Evolutionary conservation across 257 asterid genomes (phyloP).

Genomic region (Solanum bulbocastanum): DNA sequence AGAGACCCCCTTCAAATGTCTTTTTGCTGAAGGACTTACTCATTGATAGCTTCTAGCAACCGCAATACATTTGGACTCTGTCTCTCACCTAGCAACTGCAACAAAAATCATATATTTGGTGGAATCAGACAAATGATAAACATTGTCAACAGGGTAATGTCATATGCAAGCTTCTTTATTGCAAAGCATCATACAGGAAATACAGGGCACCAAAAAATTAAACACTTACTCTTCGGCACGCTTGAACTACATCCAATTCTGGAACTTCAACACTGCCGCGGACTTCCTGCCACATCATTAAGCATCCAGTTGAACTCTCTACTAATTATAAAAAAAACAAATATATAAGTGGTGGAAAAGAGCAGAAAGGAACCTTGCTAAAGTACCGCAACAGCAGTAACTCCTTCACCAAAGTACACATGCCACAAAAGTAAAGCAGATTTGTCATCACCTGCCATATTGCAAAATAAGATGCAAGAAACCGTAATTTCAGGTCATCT

Average conservation of each 20-base stretch:
- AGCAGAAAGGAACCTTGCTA: constrained; percentile 59
- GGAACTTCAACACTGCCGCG: constrained; percentile 48
- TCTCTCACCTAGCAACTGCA: constrained; percentile 60
- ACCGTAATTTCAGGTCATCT: not conserved
- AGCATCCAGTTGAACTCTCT: not conserved
- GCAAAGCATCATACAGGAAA: not conserved
- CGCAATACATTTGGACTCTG: constrained; percentile 51
- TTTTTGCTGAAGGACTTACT: constrained; percentile 16
- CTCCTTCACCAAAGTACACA: constrained; percentile 80
- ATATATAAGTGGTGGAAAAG: not conserved
- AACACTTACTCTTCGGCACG: constrained; percentile 61
- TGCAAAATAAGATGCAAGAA: not conserved
- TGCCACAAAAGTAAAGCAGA: constrained; percentile 82
- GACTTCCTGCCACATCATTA: constrained; percentile 29
- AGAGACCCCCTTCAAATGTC: not conserved
- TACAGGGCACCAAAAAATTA: not conserved
- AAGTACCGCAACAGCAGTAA: constrained; percentile 83
- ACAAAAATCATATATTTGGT: not conserved
- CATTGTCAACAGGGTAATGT: not conserved
- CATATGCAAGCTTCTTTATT: not conserved
- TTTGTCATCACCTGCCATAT: constrained; percentile 78
- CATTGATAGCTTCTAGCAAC: constrained; percentile 51
- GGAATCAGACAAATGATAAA: constrained; percentile 2
- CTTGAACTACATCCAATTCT: constrained; percentile 48
- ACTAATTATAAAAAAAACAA: not conserved